phyloP scores from a whole-genome alignment of 176 grass and related monocot species.

The Oryza rufipogon region DNA sequence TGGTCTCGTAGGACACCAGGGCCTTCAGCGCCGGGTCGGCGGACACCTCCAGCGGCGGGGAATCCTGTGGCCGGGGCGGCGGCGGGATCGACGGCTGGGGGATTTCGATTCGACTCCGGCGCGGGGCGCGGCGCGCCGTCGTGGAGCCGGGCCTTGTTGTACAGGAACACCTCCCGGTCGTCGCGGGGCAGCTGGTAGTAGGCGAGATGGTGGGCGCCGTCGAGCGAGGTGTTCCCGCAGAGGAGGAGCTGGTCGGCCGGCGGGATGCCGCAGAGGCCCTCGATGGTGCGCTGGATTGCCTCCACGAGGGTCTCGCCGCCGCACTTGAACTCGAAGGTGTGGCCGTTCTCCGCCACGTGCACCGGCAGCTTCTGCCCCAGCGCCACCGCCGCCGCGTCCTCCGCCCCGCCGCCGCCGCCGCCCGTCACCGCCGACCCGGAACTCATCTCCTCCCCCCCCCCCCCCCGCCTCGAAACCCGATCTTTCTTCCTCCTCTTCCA shows the following conservation, averaged over 20 bases:
- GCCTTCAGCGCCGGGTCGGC: conserved; percentile 84
- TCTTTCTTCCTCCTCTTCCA: not conserved
- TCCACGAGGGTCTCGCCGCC: conserved; percentile 70
- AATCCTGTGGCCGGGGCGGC: conserved; percentile 48
- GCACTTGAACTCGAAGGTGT: conserved; percentile 90
- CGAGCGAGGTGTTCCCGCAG: conserved; percentile 77
- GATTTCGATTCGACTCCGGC: conserved; percentile 63
- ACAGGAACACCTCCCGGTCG: conserved; percentile 87
- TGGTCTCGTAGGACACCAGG: conserved; percentile 72
- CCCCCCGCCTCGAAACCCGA: conserved; percentile 1
- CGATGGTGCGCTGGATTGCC: conserved; percentile 69
- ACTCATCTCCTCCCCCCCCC: conserved; percentile 68
- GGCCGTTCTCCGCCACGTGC: conserved; percentile 91
- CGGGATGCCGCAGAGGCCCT: conserved; percentile 59
- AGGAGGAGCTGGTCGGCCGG: conserved; percentile 76
- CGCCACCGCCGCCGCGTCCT: conserved; percentile 41
- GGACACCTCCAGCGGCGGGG: conserved; percentile 45
- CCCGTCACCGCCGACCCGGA: conserved; percentile 81
- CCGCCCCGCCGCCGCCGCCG: conserved; percentile 43
- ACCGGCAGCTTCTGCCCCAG: conserved; percentile 78
- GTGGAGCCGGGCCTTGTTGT: conserved; percentile 78
- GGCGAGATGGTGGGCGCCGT: conserved; percentile 57
- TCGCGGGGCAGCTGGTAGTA: conserved; percentile 89
- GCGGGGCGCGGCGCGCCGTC: conserved; percentile 50
- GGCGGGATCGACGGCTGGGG: conserved; percentile 59